These are phyloP conservation scores for Quercus lobata DNA, from an alignment of 331 rosid species.

Conservation along the genomic window DNA sequence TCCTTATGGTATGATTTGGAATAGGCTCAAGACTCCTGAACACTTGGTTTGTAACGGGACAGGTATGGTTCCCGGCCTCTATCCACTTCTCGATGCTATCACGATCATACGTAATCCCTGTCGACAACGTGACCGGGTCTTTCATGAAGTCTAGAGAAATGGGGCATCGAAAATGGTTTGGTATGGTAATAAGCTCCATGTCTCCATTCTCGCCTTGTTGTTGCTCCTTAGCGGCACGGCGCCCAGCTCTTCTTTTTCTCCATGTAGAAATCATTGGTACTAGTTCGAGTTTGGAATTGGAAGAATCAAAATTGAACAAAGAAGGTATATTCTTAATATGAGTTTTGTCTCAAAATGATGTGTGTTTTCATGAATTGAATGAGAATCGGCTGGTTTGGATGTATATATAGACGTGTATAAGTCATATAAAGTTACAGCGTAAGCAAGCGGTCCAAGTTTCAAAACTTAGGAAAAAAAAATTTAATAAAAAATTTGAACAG, in stretches of 20 bases:
- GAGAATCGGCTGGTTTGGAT: not conserved
- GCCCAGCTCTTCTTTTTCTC: constrained; percentile 31
- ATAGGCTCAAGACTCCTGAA: constrained; percentile 31
- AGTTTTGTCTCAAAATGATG: not conserved
- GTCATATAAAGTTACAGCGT: too few species aligned
- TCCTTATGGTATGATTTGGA: constrained; percentile 47
- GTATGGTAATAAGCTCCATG: constrained; percentile 32
- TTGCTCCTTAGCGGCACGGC: constrained; percentile 1
- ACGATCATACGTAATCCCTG: constrained; percentile 55
- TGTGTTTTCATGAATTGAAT: constrained; percentile 1
- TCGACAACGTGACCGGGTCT: constrained; percentile 49
- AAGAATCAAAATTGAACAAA: not conserved
- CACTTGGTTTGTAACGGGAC: constrained; percentile 44
- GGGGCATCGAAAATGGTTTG: constrained; percentile 45
- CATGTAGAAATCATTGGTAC: constrained; percentile 37
- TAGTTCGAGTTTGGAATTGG: not conserved
- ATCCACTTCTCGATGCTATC: constrained; percentile 51
- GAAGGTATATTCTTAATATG: not conserved
- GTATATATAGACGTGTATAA: not conserved
- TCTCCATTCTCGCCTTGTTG: not conserved
- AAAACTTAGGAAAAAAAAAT: not conserved
- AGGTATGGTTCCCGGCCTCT: constrained; percentile 40
- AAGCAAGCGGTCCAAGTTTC: constrained; percentile 20
- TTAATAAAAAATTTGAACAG: too few species aligned
- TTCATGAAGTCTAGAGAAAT: constrained; percentile 57